Base-by-base conservation (phyloP, 2,329 filamentous ascomycete genomes). In the Talaromyces sp. region DNA sequence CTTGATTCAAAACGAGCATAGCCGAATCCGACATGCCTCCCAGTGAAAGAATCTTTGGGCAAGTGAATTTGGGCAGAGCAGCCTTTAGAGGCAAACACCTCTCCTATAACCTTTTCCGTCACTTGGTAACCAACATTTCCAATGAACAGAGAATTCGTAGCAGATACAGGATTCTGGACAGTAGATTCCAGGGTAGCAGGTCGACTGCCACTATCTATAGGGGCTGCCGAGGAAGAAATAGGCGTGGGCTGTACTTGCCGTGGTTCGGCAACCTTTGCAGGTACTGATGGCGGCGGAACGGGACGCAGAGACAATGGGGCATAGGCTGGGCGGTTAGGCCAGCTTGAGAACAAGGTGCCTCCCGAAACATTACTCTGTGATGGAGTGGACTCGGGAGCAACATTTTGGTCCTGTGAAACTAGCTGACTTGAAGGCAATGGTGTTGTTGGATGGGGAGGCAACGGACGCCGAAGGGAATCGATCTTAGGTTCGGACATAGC, bases 51-150 rank as follows among this genome's bases (percentile, higher is more conserved):
- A 61, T 77, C 75, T 40, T 68, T 64, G 1, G 75, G 71, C 44
- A 79, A 67, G 54, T 73, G 65, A 16, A 77, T 74, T 16, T 70
- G 64, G 27, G 73, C 73, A 30, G 75, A 61, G 54, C 76, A 78
- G 0, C 75, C 74, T 57, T 73, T 71, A 2, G 73, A 71, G 44
- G 70, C 68, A 63, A 79, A 75, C 8, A 76, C 73, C 61, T 75
- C 69, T 59, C 65, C 65, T 23, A 79, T 70, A 56, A 70, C 73
- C 52, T 66, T 68, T 56, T 74, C 72, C 27, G 70, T 74, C 18
- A 75, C 75, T n/a, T 70, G 69, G 60, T 70, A 73, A 9, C 74
- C 73, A n/a, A 78, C 65, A 60, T 78, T 78, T 3, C 76, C 75
- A 56, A 79, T 71, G 59, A 79, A 78, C 31, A 79, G 65, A 36